Evolutionary conservation across 1,284 basidiomycete species (phyloP), one percentile per base, ranked within the genome.

Genomic region (Trametes polyzona): DNA sequence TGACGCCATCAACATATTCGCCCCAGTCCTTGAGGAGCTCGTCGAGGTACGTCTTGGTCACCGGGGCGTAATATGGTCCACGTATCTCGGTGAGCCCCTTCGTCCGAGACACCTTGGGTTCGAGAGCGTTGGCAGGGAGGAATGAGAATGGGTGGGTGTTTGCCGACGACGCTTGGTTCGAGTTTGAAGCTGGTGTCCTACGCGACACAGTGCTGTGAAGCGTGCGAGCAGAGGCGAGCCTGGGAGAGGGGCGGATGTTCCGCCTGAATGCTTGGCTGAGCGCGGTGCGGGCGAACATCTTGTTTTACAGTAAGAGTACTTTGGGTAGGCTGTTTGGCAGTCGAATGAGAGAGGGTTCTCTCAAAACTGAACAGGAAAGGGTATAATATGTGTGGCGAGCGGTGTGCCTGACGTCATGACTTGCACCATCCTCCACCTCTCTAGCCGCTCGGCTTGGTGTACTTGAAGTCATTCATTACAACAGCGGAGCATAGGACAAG

Each of bases 1-100:
- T 80, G 50, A 80, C 66, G 0, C 79, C 76, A 52, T 81, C 78
- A 27, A 78, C 76, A 55, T 74, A 79, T 49, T 75, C 72, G 29
- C 76, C 74, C 76, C 71, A 73, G 60, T 74, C 71, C 33, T 68
- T 67, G 10, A 76, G 71, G 5, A 76, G 63, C 56, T 77, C 75
- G 43, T 77, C 70, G 23, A 77, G 71, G 53, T 76, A 74, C 0
- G 72, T 74, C 48, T 72, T 68, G 19, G 74, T 75, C 41, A 76
- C 77, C 1, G 74, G 71, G 12, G 70, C 66, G 51, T 76, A 77
- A 63, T 77, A 78, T 3, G 74, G 74, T 8, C 77, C 77, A 24
- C 77, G 69, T 42, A 78, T 79, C 65, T 78, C 76, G 1, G 76
- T 77, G 39, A 77, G 59, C 1, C 76, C 75, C 46, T 69, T 70